These are phyloP conservation scores for Chrysanthemum lavandulifolium DNA, from an alignment of 129 eudicot species.

Conservation along the genomic window DNA sequence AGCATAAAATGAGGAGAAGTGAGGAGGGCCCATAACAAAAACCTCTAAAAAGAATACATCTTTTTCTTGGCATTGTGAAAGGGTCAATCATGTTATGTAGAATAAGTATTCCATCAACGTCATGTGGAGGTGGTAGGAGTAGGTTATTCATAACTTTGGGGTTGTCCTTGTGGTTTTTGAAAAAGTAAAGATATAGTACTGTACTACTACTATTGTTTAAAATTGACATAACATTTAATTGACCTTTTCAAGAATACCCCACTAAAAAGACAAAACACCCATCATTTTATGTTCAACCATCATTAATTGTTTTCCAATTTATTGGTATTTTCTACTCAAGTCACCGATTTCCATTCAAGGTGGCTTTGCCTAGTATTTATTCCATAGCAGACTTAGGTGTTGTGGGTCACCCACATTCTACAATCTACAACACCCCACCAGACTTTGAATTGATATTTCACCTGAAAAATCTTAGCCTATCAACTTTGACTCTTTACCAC, in stretches of 20 bases:
- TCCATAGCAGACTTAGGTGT: slow-evolving; percentile 25
- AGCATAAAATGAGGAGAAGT: slow-evolving; percentile 19
- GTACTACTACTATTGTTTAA: slow-evolving; percentile 27
- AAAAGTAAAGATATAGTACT: slow-evolving; percentile 30
- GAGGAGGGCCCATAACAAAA: slow-evolving; percentile 1
- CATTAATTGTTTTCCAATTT: slow-evolving; percentile 7
- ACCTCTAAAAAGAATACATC: slow-evolving; percentile 18
- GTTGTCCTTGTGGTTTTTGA: slow-evolving; percentile 30
- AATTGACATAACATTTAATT: slow-evolving; percentile 35
- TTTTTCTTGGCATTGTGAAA: slow-evolving; percentile 11
- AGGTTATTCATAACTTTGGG: slow-evolving; percentile 28
- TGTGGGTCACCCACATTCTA: slow-evolving; percentile 25
- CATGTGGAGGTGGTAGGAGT: slow-evolving; percentile 18
- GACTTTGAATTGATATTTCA: slow-evolving; percentile 34
- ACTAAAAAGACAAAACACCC: slow-evolving; percentile 43
- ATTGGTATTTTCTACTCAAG: slow-evolving; percentile 19
- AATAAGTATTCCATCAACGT: slow-evolving; percentile 33
- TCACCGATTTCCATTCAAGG: slow-evolving; percentile 30
- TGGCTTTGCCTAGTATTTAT: slow-evolving; percentile 24
- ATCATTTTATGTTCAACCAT: slow-evolving; percentile 37
- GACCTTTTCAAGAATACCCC: slow-evolving; percentile 44
- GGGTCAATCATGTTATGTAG: slow-evolving; percentile 28
- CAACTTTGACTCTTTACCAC: slow-evolving; percentile 24
- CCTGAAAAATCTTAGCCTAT: slow-evolving; percentile 29
- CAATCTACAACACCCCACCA: slow-evolving; percentile 2